These are phyloP conservation scores for Lichtheimia corymbifera DNA, from an alignment of 371 early-diverging fungal species.

Conservation along the genomic window DNA sequence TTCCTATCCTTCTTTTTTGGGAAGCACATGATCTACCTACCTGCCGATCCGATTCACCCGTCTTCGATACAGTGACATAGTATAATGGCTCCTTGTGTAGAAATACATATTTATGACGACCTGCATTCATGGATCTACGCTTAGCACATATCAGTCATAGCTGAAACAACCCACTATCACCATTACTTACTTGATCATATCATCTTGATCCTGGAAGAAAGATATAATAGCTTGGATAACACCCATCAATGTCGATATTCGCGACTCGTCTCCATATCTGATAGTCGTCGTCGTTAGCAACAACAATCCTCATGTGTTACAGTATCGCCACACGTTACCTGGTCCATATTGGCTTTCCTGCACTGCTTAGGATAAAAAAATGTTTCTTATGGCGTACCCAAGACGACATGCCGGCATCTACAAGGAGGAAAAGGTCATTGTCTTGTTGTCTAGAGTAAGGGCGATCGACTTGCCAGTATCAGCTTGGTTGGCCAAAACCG, in stretches of 20 bases:
- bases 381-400: conserved; percentile 76
- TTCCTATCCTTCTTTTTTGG: not conserved
- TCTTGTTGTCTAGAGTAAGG: not conserved
- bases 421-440: not conserved
- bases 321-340: conserved; percentile 31
- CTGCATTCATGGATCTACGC: conserved; percentile 74
- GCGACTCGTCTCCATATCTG: conserved; percentile 89
- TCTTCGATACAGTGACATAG: conserved; percentile 77
- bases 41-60: conserved; percentile 82
- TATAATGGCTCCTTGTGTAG: conserved; percentile 81
- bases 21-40: conserved; percentile 29
- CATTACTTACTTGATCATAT: conserved; percentile 51
- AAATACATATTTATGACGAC: conserved; percentile 83
- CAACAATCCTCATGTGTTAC: no score
- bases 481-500: conserved; percentile 18
- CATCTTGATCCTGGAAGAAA: conserved; percentile 81
- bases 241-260: conserved; percentile 87
- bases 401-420: conserved; percentile 6
- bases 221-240: conserved; percentile 91
- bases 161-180: conserved; percentile 33
- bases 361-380: conserved; percentile 83
- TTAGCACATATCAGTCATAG: not conserved
- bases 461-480: conserved; percentile 7
- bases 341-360: conserved; percentile 88
- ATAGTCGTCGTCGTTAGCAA: not conserved